phyloP scores from a whole-genome alignment of 2,329 filamentous ascomycete genomes.

The Allantophomopsis lycopodina region DNA sequence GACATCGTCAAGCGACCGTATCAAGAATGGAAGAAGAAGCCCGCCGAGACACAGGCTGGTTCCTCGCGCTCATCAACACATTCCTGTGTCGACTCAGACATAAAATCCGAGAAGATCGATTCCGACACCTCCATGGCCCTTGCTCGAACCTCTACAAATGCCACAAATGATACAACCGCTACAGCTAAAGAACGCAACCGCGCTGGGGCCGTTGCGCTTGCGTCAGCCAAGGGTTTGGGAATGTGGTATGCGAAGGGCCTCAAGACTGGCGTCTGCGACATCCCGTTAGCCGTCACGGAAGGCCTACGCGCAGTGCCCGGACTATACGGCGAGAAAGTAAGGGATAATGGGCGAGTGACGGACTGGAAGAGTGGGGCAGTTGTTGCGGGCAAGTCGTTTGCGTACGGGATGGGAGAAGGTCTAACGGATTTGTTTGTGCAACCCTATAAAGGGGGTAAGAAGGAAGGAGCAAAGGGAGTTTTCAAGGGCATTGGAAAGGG shows the following conservation, averaged over 20 bases:
- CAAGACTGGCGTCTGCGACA: not conserved
- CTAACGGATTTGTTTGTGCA: slow-evolving; percentile 6
- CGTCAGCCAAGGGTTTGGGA: slow-evolving; percentile 1
- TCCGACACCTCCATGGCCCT: no score
- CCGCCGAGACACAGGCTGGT: no score
- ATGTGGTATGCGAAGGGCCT: not conserved
- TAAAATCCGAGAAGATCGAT: not conserved
- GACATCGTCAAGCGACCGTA: slow-evolving; percentile 4
- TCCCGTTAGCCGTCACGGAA: slow-evolving; percentile 7
- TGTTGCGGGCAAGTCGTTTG: slow-evolving; percentile 38
- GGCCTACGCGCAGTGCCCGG: slow-evolving; percentile 5
- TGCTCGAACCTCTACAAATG: no score
- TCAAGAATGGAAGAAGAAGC: slow-evolving; percentile 1
- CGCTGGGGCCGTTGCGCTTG: slow-evolving; percentile 2
- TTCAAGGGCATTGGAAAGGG: slow-evolving; percentile 7
- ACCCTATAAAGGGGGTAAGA: slow-evolving; percentile 5
- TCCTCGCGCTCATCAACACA: not conserved
- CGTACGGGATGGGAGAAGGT: slow-evolving; percentile 5
- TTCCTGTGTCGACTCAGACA: not conserved
- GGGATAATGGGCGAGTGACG: slow-evolving; percentile 67
- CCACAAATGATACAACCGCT: no score
- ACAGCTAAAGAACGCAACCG: not conserved
- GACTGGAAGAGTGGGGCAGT: slow-evolving; percentile 59
- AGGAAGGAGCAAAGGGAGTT: slow-evolving; percentile 5
- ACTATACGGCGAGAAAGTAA: slow-evolving; percentile 52